Evolutionary conservation across 169 alveolate species (phyloP).

Genomic region (Cyclospora cayetanensis): DNA sequence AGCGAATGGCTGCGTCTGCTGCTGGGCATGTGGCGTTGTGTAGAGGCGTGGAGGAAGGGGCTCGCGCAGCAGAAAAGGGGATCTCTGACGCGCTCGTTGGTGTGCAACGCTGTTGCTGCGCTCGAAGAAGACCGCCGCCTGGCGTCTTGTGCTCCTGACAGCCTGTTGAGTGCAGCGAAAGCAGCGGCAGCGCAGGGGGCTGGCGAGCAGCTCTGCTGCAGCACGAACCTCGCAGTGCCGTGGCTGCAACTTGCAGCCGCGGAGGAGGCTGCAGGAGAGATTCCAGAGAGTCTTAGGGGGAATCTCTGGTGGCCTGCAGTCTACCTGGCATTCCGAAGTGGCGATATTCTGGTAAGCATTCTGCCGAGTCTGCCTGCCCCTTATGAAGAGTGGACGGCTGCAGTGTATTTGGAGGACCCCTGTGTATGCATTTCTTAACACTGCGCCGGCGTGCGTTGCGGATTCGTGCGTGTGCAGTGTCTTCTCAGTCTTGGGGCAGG

Average conservation of each 20-base stretch:
- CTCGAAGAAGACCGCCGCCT: slow-evolving; percentile 23
- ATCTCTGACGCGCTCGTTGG: not conserved
- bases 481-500: slow-evolving; percentile 62
- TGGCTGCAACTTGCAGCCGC: slow-evolving; percentile 53
- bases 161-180: slow-evolving; percentile 7
- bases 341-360: not conserved
- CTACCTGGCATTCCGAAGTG: slow-evolving; percentile 58
- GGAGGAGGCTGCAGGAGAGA: not conserved
- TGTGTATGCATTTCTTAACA: not conserved
- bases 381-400: not conserved
- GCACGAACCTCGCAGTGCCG: slow-evolving; percentile 4
- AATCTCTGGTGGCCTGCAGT: slow-evolving; percentile 61
- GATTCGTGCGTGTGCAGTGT: slow-evolving; percentile 51
- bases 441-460: not conserved
- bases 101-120: slow-evolving; percentile 6
- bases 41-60: not conserved
- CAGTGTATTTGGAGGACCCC: not conserved
- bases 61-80: not conserved
- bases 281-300: not conserved
- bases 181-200: slow-evolving; percentile 24
- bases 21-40: not conserved
- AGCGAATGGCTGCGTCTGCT: slow-evolving; percentile 47
- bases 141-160: slow-evolving; percentile 3
- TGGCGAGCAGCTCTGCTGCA: slow-evolving; percentile 32
- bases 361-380: not conserved